Evolutionary conservation across 805 yeast species (phyloP), one percentile per base, ranked within the genome.

Genomic region (Spathaspora arborariae): DNA sequence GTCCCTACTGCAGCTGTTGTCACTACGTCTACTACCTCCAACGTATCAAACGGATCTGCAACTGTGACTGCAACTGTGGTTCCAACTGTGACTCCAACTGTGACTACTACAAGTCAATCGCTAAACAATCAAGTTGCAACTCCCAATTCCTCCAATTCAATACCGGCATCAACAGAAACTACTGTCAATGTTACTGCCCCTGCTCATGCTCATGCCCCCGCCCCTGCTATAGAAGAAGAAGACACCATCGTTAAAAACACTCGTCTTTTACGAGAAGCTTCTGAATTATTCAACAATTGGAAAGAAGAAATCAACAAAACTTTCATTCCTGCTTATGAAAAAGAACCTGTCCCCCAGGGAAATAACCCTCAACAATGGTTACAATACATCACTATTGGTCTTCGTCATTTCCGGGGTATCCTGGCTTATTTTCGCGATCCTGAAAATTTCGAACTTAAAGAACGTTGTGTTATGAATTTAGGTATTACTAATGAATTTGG

Each of bases 311-410:
- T 37, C 22, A 37, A 37, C 15, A 20, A 20, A 20, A 37, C 40
- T 9, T 37, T 37, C n/a, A 37, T 20, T 21, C 41, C 35, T 10
- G 39, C 39, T 20, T 44, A 44, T 30, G 11, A 13, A 3, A 5
- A 38, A 8, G 20, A n/a, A n/a, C 16, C 34, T 13, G 33, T 30
- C 16, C 46, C 46, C n/a, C n/a, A 20, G 6, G 35, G 9, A 6
- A 15, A 20, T n/a, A 20, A 19, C 10, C n/a, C 19, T n/a, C 20
- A 44, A n/a, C n/a, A 44, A 16, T 44, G 46, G 46, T 26, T n/a
- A 4, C 11, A 20, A 6, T 44, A 38, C 13, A 44, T 44, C 8
- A 19, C 39, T 13, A 4, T 19, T 21, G 46, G 46, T 15, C 40
- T 44, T 24, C 27, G 33, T 5, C 38, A 39, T 30, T 44, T 38